Evolutionary conservation across 805 yeast species (phyloP).

Genomic region (Teunomyces panamensis): DNA sequence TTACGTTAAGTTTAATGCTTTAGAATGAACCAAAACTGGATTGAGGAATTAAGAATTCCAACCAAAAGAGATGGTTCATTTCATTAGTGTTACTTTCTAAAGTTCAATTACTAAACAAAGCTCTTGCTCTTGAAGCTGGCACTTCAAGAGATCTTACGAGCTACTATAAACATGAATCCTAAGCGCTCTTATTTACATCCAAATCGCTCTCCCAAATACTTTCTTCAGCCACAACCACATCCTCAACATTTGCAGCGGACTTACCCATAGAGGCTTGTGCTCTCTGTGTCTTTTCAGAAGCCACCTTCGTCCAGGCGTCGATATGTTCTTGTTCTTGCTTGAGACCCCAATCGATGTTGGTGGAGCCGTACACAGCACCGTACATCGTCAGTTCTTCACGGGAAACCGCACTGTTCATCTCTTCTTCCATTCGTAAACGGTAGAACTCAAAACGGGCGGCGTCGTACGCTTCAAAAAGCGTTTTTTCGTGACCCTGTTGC

Average conservation of each 20-base stretch:
- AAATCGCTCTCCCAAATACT: slow-evolving; percentile 23
- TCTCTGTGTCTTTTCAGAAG: slow-evolving; percentile 59
- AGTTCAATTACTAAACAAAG: too few species aligned
- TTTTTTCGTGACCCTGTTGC: slow-evolving; percentile 12
- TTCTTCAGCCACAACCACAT: slow-evolving; percentile 16
- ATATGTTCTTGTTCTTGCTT: slow-evolving; percentile 68
- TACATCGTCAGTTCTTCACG: slow-evolving; percentile 83
- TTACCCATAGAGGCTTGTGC: slow-evolving; percentile 43
- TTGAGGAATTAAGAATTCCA: too few species aligned
- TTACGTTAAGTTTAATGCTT: background rate
- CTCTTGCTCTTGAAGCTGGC: too few species aligned
- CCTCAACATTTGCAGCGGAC: slow-evolving; percentile 9
- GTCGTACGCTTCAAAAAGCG: slow-evolving; percentile 70
- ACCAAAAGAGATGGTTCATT: too few species aligned
- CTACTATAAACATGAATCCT: background rate
- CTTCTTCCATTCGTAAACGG: slow-evolving; percentile 78
- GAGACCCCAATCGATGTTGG: slow-evolving; percentile 65
- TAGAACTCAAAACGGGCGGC: slow-evolving; percentile 87
- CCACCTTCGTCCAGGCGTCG: slow-evolving; percentile 71
- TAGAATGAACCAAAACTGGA: background rate
- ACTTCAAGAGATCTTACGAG: too few species aligned
- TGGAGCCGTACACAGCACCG: slow-evolving; percentile 69
- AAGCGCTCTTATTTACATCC: slow-evolving; percentile 4
- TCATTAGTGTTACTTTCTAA: too few species aligned
- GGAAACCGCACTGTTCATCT: slow-evolving; percentile 66